Percentiles rank a stretch among this genome's conserved stretches.
Conservation (phyloP, 495 filamentous ascomycete genomes). For the Parmelia sp. region DNA sequence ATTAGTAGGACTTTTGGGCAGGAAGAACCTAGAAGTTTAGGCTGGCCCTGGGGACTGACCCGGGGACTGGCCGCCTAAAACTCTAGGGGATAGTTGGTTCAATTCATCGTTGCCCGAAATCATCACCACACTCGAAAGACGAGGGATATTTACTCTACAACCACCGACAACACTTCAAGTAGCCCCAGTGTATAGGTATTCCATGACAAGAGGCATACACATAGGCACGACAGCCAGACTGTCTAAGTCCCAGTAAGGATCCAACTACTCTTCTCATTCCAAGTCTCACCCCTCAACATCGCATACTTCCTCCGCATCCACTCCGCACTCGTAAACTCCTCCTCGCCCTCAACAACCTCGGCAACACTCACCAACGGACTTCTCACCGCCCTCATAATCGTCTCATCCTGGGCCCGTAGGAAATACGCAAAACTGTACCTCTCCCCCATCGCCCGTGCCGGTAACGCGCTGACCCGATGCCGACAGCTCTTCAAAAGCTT, state of each 20-base stretch:
- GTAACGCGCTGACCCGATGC: slow-evolving; percentile 15
- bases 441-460: slow-evolving; percentile 1
- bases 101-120: no score
- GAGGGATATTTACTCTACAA: background rate
- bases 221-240: background rate
- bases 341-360: background rate
- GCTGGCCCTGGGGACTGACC: no score
- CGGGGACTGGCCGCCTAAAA: no score
- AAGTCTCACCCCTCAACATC: slow-evolving; percentile 15
- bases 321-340: slow-evolving; percentile 10
- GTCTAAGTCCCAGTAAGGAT: slow-evolving; percentile 11
- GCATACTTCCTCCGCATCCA: slow-evolving; percentile 13
- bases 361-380: slow-evolving; percentile 2
- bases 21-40: no score
- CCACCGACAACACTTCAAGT: background rate
- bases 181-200: background rate
- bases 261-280: slow-evolving; percentile 11
- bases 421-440: slow-evolving; percentile 20
- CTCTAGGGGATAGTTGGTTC: no score
- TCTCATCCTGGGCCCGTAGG: slow-evolving; percentile 9
- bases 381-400: slow-evolving; percentile 5
- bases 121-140: background rate
- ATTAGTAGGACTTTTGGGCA: no score
- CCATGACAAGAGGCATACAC: background rate
- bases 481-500: slow-evolving; percentile 5